Conservation (phyloP, 2,329 filamentous ascomycete species). For the Fusarium armeniacum region DNA sequence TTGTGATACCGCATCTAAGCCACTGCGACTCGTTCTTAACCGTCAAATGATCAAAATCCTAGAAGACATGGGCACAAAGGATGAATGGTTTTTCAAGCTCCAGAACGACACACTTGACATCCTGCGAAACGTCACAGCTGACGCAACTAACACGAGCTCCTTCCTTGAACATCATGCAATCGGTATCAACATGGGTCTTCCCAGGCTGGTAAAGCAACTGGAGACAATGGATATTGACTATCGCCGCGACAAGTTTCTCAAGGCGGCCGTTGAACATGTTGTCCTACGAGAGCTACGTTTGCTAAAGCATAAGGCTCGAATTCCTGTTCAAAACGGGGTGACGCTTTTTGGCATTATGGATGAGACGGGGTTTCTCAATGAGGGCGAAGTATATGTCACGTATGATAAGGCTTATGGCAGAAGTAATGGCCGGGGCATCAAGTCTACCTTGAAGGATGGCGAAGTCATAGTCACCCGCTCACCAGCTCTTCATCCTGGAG, state of each 20-base stretch:
- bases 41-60: constrained; percentile 87
- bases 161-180: constrained; percentile 75
- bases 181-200: constrained; percentile 71
- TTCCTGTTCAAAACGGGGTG: constrained; percentile 77
- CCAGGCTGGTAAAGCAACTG: constrained; percentile 72
- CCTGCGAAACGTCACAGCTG: constrained; percentile 71
- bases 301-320: constrained; percentile 83
- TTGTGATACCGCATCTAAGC: constrained; percentile 76
- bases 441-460: constrained; percentile 54
- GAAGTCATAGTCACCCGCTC: constrained; percentile 79
- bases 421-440: constrained; percentile 46
- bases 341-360: constrained; percentile 89
- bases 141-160: constrained; percentile 71
- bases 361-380: constrained; percentile 76
- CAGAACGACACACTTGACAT: constrained; percentile 73
- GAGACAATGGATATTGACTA: constrained; percentile 73
- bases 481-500: constrained; percentile 85
- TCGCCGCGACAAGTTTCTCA: constrained; percentile 76
- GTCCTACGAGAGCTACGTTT: constrained; percentile 78
- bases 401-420: constrained; percentile 59
- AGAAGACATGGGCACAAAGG: constrained; percentile 77
- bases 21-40: constrained; percentile 79
- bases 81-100: constrained; percentile 71
- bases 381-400: constrained; percentile 77
- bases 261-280: constrained; percentile 76